Evolutionary conservation across 208 protist genomes (phyloP).

Genomic region (Leishmania amazonensis): DNA sequence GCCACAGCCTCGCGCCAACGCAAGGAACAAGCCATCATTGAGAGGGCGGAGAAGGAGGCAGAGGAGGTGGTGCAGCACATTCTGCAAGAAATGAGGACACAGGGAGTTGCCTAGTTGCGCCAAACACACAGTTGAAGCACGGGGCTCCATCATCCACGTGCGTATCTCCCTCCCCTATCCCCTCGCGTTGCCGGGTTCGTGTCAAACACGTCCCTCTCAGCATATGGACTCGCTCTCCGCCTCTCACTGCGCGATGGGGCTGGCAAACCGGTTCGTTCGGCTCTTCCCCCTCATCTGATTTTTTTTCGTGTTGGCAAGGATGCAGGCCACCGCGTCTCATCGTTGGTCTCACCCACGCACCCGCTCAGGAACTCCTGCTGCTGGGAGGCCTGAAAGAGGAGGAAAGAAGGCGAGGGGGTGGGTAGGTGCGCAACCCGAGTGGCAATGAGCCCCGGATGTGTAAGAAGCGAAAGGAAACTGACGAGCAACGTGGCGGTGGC

Average conservation of each 20-base stretch:
- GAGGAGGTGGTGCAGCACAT: conserved; percentile 76
- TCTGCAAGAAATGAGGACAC: conserved; percentile 68
- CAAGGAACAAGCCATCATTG: conserved; percentile 65
- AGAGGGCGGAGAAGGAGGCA: conserved; percentile 72
- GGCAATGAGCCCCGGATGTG: background rate
- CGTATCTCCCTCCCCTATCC: background rate
- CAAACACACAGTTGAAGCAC: background rate
- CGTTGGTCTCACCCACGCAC: background rate
- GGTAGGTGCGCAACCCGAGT: background rate
- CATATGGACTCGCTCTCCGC: background rate
- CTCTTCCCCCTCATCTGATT: too few species aligned
- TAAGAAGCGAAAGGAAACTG: background rate
- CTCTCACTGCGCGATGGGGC: background rate
- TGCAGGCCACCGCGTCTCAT: background rate
- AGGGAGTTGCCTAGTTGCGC: conserved; percentile 15
- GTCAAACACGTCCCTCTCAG: background rate
- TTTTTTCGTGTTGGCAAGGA: background rate
- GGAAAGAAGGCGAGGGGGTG: background rate
- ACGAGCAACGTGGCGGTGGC: background rate
- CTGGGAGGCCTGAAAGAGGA: background rate
- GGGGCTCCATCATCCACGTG: background rate
- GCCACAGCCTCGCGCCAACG: conserved; percentile 28
- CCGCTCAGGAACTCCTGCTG: background rate
- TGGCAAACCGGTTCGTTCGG: background rate
- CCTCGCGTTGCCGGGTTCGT: background rate